These are phyloP conservation scores for Acer saccharum DNA, from an alignment of 345 rosid genomes.

Conservation along the genomic window DNA sequence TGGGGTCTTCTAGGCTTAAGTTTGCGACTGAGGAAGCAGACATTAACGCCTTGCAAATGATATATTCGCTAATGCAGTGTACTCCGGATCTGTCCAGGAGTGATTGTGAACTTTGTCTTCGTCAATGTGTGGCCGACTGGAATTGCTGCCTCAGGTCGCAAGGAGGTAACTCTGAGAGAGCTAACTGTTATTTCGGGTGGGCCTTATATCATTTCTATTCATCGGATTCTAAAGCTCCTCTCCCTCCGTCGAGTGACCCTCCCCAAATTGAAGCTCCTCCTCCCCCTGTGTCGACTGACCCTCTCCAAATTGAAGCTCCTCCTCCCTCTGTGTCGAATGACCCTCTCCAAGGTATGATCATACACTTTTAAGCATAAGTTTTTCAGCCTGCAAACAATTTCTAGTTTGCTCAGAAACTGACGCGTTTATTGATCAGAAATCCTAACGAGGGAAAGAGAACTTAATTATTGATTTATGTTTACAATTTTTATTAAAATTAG, in stretches of 20 bases:
- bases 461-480: too few species aligned
- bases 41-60: conserved; percentile 9
- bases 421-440: too few species aligned
- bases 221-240: not conserved
- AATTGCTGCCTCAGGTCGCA: not conserved
- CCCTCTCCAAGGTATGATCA: too few species aligned
- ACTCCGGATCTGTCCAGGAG: conserved; percentile 46
- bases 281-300: too few species aligned
- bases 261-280: too few species aligned
- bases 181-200: conserved; percentile 51
- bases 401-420: too few species aligned
- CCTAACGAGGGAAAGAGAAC: too few species aligned
- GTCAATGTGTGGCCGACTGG: conserved; percentile 13
- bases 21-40: conserved; percentile 23
- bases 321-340: too few species aligned
- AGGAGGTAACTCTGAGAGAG: conserved; percentile 40
- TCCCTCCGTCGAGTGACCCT: too few species aligned
- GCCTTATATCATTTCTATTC: conserved; percentile 42
- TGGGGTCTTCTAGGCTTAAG: conserved; percentile 11
- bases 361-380: too few species aligned
- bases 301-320: not conserved
- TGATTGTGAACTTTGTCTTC: conserved; percentile 38
- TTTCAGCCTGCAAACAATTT: too few species aligned
- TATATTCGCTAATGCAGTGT: conserved; percentile 51
- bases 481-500: too few species aligned